A percentile compares a stretch with the other conserved stretches of the same genome.
Evolutionary conservation across 768 basidiomycete species (phyloP).

Genomic region (Termitomyces eurrhizus): DNA sequence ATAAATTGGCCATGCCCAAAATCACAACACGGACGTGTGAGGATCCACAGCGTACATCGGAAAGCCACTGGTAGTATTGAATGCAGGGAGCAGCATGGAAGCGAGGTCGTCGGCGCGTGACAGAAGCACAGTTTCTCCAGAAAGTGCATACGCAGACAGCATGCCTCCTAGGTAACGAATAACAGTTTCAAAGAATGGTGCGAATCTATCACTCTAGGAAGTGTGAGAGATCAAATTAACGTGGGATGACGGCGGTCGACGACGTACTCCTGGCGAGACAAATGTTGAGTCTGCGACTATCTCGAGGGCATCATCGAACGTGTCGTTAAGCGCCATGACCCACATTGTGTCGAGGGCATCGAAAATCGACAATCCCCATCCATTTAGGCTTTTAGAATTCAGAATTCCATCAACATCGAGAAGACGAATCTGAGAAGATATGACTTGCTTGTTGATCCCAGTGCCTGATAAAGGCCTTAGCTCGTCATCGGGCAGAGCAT

Average conservation of each 20-base stretch:
- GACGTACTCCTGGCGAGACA: constrained; percentile 28
- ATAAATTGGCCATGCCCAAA: background rate
- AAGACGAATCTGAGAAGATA: background rate
- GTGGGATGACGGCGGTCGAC: background rate
- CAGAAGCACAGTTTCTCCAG: constrained; percentile 58
- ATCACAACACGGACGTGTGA: constrained; percentile 34
- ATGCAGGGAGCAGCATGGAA: constrained; percentile 61
- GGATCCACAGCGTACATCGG: constrained; percentile 69
- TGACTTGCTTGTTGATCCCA: constrained; percentile 50
- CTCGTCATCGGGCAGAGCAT: constrained; percentile 57
- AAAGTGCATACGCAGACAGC: constrained; percentile 74
- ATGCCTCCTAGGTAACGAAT: constrained; percentile 86
- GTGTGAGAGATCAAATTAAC: background rate
- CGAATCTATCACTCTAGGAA: constrained; percentile 25
- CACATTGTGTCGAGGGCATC: constrained; percentile 84
- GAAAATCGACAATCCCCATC: constrained; percentile 69
- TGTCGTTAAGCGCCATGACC: constrained; percentile 68
- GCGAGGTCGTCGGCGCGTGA: constrained; percentile 73
- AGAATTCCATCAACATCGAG: background rate
- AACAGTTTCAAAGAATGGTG: constrained; percentile 73
- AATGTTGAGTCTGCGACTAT: constrained; percentile 48
- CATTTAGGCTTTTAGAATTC: constrained; percentile 51
- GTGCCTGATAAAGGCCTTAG: constrained; percentile 47
- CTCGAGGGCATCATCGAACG: constrained; percentile 58
- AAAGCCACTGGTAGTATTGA: constrained; percentile 65